Conservation (phyloP, 192 early-diverging fungal species). For the Entrophospora sp. region DNA sequence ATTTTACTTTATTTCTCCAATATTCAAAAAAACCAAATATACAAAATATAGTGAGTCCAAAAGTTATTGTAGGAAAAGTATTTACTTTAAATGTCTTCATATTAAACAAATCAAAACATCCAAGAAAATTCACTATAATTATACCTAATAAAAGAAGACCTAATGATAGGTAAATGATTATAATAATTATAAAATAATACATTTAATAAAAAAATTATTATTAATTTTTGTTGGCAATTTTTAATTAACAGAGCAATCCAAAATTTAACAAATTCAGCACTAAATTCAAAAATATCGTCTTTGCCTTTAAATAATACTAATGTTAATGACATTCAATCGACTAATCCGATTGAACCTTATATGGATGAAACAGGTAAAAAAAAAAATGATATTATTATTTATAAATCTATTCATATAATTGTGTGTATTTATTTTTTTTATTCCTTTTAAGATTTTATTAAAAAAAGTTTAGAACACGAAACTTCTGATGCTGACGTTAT, state of each 20-base stretch:
- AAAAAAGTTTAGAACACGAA: constrained; percentile 44
- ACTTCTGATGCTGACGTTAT: constrained; percentile 49
- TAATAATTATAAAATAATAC: background rate
- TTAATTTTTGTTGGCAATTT: background rate
- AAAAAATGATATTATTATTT: background rate
- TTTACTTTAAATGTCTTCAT: constrained; percentile 47
- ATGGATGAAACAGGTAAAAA: constrained; percentile 38
- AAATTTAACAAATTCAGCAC: too few species aligned
- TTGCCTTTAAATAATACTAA: too few species aligned
- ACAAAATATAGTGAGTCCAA: constrained; percentile 23
- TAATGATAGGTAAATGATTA: constrained; percentile 17
- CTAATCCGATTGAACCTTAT: constrained; percentile 46
- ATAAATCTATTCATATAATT: background rate
- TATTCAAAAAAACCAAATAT: background rate
- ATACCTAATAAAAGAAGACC: constrained; percentile 46
- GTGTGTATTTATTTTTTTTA: background rate
- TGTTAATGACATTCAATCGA: too few species aligned
- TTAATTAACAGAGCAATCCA: background rate
- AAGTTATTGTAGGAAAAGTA: constrained; percentile 40
- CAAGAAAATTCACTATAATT: constrained; percentile 41
- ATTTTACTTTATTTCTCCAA: too few species aligned
- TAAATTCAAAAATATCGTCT: too few species aligned
- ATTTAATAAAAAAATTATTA: background rate
- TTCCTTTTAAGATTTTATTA: constrained; percentile 43
- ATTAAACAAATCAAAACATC: constrained; percentile 46